phyloP scores from a whole-genome alignment of 495 filamentous ascomycete genomes.

The Penicillium herquei region DNA sequence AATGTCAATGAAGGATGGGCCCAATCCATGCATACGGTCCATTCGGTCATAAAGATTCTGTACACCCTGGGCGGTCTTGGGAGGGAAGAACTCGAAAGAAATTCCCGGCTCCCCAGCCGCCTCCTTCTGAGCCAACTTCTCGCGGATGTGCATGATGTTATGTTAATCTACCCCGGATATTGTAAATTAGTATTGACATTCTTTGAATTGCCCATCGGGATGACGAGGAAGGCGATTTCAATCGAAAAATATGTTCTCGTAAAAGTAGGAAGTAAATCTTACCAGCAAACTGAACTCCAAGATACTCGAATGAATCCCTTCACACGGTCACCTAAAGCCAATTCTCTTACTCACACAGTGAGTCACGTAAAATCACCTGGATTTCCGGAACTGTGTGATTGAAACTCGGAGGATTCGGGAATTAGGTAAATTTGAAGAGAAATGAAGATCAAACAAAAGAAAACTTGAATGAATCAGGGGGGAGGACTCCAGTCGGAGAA shows the following conservation, averaged over 20 bases:
- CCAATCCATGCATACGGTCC: conserved; percentile 95
- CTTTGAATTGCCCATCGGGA: neutral
- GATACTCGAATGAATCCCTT: neutral
- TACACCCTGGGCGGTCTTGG: conserved; percentile 97
- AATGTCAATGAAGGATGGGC: conserved; percentile 94
- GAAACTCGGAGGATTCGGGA: conserved; percentile 3
- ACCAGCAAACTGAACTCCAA: too few relatives aligned
- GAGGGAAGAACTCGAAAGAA: conserved; percentile 99
- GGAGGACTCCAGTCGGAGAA: conserved; percentile 6
- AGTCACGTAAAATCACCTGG: conserved; percentile 19
- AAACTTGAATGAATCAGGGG: neutral
- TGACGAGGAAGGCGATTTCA: too few relatives aligned
- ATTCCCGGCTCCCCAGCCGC: conserved; percentile 75
- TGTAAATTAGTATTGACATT: conserved; percentile 8
- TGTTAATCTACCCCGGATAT: conserved; percentile 11
- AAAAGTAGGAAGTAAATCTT: too few relatives aligned
- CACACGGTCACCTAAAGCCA: neutral
- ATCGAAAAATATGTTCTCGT: too few relatives aligned
- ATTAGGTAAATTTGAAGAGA: neutral
- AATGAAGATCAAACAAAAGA: conserved; percentile 3
- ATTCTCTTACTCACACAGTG: conserved; percentile 12
- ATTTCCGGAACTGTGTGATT: conserved; percentile 13
- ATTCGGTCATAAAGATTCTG: conserved; percentile 99
- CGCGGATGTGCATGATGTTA: conserved; percentile 76
- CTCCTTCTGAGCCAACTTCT: conserved; percentile 85